Conservation (phyloP, 2,329 filamentous ascomycete species). For the Neocatenulostroma microsporum region DNA sequence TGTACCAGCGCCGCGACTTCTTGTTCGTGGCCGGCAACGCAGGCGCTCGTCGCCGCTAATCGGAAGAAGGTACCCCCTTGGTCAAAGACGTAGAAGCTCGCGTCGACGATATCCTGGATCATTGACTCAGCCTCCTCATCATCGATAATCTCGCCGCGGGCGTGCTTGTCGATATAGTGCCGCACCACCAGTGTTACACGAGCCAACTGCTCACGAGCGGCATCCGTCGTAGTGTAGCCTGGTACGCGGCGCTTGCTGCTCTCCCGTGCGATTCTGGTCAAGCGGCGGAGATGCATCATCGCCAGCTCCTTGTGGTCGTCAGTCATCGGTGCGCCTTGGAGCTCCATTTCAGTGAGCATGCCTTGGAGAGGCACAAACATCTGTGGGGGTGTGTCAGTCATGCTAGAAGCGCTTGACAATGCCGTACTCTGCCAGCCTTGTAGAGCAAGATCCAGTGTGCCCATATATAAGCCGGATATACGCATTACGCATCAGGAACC, state of each 20-base stretch:
- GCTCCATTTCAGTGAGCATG: conserved; percentile 5
- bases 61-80: background rate
- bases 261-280: conserved; percentile 5
- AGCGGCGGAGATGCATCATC: conserved; percentile 7
- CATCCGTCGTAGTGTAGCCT: background rate
- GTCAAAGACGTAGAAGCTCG: conserved; percentile 2
- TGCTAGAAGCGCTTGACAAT: no score
- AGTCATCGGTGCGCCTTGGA: conserved; percentile 7
- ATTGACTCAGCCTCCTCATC: conserved; percentile 7
- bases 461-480: no score
- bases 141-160: background rate
- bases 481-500: no score
- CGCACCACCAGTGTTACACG: conserved; percentile 10
- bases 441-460: no score
- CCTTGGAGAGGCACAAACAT: conserved; percentile 2
- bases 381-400: no score
- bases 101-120: conserved; percentile 12
- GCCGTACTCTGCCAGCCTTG: no score
- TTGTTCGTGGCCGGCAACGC: conserved; percentile 6
- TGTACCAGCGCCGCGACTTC: conserved; percentile 12
- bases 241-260: background rate
- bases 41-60: background rate
- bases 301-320: conserved; percentile 13
- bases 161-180: background rate
- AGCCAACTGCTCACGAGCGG: conserved; percentile 14